Percentiles rank a stretch among this genome's conserved stretches.
Evolutionary conservation across 768 basidiomycete species (phyloP).

Genomic region (Gymnopilus junonius): DNA sequence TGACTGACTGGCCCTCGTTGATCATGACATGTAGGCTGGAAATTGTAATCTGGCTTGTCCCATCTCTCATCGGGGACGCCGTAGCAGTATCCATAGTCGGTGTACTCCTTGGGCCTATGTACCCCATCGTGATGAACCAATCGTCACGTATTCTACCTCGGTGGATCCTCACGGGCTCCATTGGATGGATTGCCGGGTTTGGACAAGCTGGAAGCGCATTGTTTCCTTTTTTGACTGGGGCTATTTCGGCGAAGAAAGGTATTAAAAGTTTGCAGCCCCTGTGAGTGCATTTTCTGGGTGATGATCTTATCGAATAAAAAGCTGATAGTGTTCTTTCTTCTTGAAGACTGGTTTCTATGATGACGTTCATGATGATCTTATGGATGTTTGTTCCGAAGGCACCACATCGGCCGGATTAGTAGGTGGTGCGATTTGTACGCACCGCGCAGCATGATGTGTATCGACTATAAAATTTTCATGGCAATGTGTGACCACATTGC

Average conservation of each 20-base stretch:
- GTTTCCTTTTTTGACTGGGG: slow-evolving; percentile 75
- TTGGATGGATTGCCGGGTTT: slow-evolving; percentile 71
- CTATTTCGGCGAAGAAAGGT: slow-evolving; percentile 64
- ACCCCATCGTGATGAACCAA: slow-evolving; percentile 76
- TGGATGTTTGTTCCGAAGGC: slow-evolving; percentile 54
- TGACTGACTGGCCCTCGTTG: background rate
- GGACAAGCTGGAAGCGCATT: slow-evolving; percentile 76
- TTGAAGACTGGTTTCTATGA: slow-evolving; percentile 60
- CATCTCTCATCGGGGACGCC: slow-evolving; percentile 65
- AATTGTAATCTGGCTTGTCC: slow-evolving; percentile 70
- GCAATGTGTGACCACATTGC: too few species aligned
- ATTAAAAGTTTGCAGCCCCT: slow-evolving; percentile 66
- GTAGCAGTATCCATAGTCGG: slow-evolving; percentile 70
- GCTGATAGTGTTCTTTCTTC: background rate
- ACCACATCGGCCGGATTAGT: slow-evolving; percentile 7
- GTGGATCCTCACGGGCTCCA: slow-evolving; percentile 66
- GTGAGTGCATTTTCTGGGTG: slow-evolving; percentile 32
- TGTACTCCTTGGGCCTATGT: slow-evolving; percentile 75
- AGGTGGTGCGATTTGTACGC: too few species aligned
- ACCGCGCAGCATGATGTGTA: too few species aligned
- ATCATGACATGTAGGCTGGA: slow-evolving; percentile 50
- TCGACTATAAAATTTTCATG: too few species aligned
- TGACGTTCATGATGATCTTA: slow-evolving; percentile 58
- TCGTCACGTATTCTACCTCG: slow-evolving; percentile 69
- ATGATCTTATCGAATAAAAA: background rate